Evolutionary conservation across 169 alveolate genomes (phyloP).

Genomic region (Plasmodium falciparum): DNA sequence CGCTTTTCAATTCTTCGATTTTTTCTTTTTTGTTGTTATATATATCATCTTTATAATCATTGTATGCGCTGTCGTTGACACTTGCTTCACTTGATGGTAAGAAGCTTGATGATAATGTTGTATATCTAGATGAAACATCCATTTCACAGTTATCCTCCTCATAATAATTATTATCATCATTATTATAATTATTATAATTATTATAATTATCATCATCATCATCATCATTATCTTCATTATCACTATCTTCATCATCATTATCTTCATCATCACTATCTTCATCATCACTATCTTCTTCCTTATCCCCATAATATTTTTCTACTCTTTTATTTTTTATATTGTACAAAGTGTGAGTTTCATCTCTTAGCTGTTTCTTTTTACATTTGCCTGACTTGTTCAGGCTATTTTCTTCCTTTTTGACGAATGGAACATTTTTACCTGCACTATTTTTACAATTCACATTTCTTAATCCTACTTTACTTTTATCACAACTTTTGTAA

Average conservation of each 20-base stretch:
- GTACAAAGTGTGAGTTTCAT: too few relatives aligned
- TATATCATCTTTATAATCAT: background rate
- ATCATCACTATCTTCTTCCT: background rate
- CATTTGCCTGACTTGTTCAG: too few relatives aligned
- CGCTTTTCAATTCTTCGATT: background rate
- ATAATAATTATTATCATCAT: background rate
- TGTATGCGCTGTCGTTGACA: background rate
- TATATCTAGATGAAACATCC: constrained; percentile 6
- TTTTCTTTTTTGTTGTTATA: constrained; percentile 12
- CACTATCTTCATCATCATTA: background rate
- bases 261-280: background rate
- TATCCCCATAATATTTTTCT: background rate
- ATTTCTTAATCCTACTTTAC: too few relatives aligned
- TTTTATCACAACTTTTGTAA: background rate
- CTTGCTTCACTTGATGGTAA: constrained; percentile 42
- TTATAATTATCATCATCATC: background rate
- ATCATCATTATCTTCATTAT: background rate
- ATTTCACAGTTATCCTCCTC: background rate
- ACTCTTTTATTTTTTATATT: too few relatives aligned
- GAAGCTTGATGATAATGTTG: constrained; percentile 32
- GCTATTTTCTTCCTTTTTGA: too few relatives aligned
- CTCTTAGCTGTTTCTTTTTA: too few relatives aligned
- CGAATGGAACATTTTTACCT: too few relatives aligned
- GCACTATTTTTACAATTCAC: too few relatives aligned
- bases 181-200: background rate